Conservation (phyloP, 2,329 filamentous ascomycete genomes). For the Pseudogymnoascus sp. region DNA sequence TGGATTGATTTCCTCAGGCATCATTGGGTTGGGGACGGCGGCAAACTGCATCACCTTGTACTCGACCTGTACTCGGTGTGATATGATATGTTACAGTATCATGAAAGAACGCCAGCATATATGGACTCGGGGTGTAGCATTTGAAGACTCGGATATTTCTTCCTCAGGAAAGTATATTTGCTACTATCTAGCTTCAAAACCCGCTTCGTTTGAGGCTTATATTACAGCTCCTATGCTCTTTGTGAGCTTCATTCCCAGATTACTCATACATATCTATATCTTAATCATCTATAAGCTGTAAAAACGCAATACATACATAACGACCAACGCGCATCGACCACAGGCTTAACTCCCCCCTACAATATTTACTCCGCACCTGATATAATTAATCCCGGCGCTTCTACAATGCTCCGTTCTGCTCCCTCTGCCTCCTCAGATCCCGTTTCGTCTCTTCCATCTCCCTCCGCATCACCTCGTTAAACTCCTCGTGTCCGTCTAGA, state of each 20-base stretch:
- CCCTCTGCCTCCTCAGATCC: constrained; percentile 16
- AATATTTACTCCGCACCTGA: background rate
- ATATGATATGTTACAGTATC: background rate
- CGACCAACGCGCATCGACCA: constrained; percentile 4
- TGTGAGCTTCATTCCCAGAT: background rate
- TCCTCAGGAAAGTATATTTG: background rate
- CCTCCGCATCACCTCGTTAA: constrained; percentile 56
- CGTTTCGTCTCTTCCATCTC: constrained; percentile 55
- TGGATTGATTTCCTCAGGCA: constrained; percentile 8
- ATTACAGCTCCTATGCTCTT: background rate
- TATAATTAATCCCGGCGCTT: background rate
- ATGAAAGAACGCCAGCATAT: background rate
- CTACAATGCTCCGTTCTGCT: background rate
- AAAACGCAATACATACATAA: background rate
- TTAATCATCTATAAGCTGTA: constrained; percentile 1
- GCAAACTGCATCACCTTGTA: constrained; percentile 1
- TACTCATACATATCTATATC: constrained; percentile 4
- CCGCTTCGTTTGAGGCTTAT: background rate
- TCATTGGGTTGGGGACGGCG: background rate
- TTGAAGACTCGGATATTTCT: background rate
- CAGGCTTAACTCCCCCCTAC: background rate
- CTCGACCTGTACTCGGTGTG: background rate
- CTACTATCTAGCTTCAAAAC: no score
- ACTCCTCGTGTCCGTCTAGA: constrained; percentile 62
- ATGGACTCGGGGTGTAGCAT: background rate